These are phyloP conservation scores for Candida methanosorbosa DNA, from an alignment of 805 yeast genomes.

Conservation along the genomic window DNA sequence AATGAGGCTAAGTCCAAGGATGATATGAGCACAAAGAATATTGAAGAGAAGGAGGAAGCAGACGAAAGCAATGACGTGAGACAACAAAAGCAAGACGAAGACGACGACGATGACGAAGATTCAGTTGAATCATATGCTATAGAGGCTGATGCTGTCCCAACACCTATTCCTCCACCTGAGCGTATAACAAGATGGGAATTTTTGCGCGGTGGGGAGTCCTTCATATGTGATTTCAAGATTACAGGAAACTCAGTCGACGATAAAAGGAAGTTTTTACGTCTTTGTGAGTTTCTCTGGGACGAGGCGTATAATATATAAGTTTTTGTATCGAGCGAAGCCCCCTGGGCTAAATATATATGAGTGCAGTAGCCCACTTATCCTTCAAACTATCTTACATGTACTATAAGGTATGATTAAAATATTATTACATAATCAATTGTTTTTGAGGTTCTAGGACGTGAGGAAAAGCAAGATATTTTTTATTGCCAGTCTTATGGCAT, in stretches of 20 bases:
- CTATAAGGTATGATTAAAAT: no score
- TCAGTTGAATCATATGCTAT: constrained; percentile 14
- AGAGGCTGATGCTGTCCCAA: constrained; percentile 13
- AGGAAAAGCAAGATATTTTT: no score
- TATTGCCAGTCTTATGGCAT: no score
- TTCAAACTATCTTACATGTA: no score
- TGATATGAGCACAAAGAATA: not conserved
- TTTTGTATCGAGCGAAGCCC: no score
- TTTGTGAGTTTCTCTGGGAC: constrained; percentile 15
- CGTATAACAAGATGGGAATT: constrained; percentile 11
- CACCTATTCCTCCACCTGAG: not conserved
- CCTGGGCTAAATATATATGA: no score
- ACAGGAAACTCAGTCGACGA: constrained; percentile 7
- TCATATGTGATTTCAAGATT: constrained; percentile 9
- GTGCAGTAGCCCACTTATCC: no score
- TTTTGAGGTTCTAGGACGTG: no score
- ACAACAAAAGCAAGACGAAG: constrained; percentile 1
- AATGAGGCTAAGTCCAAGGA: not conserved
- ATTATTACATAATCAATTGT: no score
- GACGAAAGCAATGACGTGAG: constrained; percentile 2
- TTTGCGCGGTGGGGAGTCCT: constrained; percentile 10
- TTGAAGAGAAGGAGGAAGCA: constrained; percentile 1
- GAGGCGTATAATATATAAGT: constrained; percentile 1
- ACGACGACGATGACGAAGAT: constrained; percentile 7
- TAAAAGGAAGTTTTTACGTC: constrained; percentile 10